Evolutionary conservation across 129 eudicot species (phyloP).

Genomic region (Kitagawia praeruptora): DNA sequence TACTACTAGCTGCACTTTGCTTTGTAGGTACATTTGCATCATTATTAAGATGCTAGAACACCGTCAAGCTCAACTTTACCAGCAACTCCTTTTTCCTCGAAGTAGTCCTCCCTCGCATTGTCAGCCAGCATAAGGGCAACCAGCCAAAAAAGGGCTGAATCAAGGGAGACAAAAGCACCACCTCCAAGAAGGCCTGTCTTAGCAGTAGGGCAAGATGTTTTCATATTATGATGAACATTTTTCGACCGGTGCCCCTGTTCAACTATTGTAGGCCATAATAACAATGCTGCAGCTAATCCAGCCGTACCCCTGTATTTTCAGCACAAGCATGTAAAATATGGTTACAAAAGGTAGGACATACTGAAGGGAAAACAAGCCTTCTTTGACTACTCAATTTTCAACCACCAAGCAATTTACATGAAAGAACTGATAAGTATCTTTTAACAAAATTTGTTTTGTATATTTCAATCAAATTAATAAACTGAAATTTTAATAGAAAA

Average conservation of each 20-base stretch:
- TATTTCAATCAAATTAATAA: neutral
- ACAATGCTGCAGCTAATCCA: conserved; percentile 66
- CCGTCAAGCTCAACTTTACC: conserved; percentile 28
- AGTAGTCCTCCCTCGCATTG: conserved; percentile 78
- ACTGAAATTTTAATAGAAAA: neutral
- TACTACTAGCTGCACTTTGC: neutral
- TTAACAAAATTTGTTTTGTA: neutral
- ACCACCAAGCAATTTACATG: neutral
- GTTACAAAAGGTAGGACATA: neutral
- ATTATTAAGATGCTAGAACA: conserved; percentile 17
- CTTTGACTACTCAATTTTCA: neutral
- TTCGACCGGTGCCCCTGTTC: conserved; percentile 58
- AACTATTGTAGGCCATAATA: conserved; percentile 76
- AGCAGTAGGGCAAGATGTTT: conserved; percentile 81
- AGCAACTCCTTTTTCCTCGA: conserved; percentile 34
- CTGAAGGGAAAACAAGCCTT: neutral
- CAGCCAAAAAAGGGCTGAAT: conserved; percentile 85
- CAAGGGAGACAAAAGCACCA: conserved; percentile 90
- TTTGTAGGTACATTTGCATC: conserved; percentile 21
- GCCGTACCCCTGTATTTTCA: conserved; percentile 47
- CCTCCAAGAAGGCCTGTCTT: conserved; percentile 98
- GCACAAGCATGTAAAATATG: neutral
- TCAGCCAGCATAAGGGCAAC: conserved; percentile 82
- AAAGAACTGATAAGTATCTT: neutral
- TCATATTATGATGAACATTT: conserved; percentile 56